phyloP scores from a whole-genome alignment of 257 asterid genomes.

The Apocynum venetum region DNA sequence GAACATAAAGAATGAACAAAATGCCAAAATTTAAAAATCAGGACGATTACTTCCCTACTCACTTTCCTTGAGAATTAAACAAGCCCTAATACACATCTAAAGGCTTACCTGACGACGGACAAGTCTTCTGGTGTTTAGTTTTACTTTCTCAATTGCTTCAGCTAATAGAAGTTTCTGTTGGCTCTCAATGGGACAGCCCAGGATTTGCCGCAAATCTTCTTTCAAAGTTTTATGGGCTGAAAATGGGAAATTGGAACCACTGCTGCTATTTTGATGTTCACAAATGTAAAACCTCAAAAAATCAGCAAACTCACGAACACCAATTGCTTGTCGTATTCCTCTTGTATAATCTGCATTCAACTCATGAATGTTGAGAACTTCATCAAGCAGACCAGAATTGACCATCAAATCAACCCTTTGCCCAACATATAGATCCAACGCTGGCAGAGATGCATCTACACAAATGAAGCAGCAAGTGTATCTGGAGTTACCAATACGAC shows the following conservation, averaged over 20 bases:
- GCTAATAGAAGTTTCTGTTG: conserved; percentile 31
- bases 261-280: conserved; percentile 23
- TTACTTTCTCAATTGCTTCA: conserved; percentile 65
- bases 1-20: background rate
- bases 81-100: background rate
- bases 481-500: conserved; percentile 66
- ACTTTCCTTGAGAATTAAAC: background rate
- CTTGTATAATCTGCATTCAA: conserved; percentile 69
- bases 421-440: conserved; percentile 65
- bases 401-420: conserved; percentile 82
- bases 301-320: conserved; percentile 80
- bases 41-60: background rate
- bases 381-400: conserved; percentile 67
- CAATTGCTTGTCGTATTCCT: conserved; percentile 89
- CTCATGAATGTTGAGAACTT: conserved; percentile 61
- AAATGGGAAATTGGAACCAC: conserved; percentile 6
- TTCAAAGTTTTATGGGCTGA: conserved; percentile 25
- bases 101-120: conserved; percentile 82
- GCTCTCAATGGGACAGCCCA: conserved; percentile 32
- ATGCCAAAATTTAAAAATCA: no score
- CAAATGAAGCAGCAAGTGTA: conserved; percentile 73
- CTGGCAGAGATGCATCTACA: conserved; percentile 79
- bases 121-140: conserved; percentile 80
- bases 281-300: conserved; percentile 40
- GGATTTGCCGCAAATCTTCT: conserved; percentile 28